Evolutionary conservation across 257 asterid genomes (phyloP).

Genomic region (Linderniella brevidens): DNA sequence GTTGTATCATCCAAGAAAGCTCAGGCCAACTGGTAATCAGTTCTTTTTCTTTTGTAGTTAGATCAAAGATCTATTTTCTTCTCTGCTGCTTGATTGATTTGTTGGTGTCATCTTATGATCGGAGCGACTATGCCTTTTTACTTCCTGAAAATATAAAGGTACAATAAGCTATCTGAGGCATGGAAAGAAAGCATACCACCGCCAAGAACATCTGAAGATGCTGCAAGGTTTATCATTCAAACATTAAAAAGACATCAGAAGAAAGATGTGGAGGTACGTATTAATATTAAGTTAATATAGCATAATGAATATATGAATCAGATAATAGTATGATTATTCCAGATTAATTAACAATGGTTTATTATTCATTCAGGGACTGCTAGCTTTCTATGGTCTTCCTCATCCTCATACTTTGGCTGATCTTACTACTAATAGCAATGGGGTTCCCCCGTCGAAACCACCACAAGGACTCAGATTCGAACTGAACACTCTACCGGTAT

Average conservation of each 20-base stretch:
- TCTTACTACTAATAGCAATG: slow-evolving; percentile 17
- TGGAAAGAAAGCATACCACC: slow-evolving; percentile 93
- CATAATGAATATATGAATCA: too few species aligned
- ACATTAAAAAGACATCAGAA: slow-evolving; percentile 74
- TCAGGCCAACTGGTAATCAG: slow-evolving; percentile 74
- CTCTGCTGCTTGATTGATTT: too few species aligned
- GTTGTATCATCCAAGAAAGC: slow-evolving; percentile 81
- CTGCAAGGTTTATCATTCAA: slow-evolving; percentile 59
- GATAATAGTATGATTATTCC: too few species aligned
- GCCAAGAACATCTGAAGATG: slow-evolving; percentile 72
- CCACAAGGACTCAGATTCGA: slow-evolving; percentile 64
- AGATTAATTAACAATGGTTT: too few species aligned
- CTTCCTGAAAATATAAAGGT: slow-evolving; percentile 43
- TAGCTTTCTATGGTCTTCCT: slow-evolving; percentile 78
- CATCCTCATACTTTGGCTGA: slow-evolving; percentile 55
- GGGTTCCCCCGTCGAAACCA: slow-evolving; percentile 28
- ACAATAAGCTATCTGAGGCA: slow-evolving; percentile 67
- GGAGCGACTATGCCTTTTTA: too few species aligned
- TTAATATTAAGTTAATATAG: too few species aligned
- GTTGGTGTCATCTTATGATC: too few species aligned
- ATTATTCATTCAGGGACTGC: slow-evolving; percentile 30
- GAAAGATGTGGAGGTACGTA: slow-evolving; percentile 81
- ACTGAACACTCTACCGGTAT: slow-evolving; percentile 72
- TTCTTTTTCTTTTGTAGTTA: too few species aligned
- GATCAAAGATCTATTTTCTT: too few species aligned